Evolutionary conservation across 345 rosid species (phyloP).

Genomic region (Clarkia xantiana): DNA sequence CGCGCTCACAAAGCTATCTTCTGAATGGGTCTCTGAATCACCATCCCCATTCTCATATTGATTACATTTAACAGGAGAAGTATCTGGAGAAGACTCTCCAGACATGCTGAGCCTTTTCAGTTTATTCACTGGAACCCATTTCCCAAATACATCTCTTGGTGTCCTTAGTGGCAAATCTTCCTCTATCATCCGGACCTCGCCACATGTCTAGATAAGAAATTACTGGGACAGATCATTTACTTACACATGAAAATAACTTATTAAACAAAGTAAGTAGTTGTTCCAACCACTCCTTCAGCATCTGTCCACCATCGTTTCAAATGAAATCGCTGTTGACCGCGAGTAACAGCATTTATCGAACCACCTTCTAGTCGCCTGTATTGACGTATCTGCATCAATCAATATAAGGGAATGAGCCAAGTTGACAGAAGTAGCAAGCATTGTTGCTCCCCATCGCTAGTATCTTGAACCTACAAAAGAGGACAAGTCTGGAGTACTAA

Average conservation of each 20-base stretch:
- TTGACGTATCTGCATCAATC: conserved; percentile 59
- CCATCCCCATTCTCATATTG: conserved; percentile 22
- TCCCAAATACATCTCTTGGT: conserved; percentile 61
- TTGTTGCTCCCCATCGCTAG: too few species aligned
- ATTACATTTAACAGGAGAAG: conserved; percentile 17
- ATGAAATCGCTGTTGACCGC: conserved; percentile 82
- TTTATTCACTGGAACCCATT: conserved; percentile 33
- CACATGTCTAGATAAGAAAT: conserved; percentile 42
- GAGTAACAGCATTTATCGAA: conserved; percentile 73
- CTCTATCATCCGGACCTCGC: conserved; percentile 75
- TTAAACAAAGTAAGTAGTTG: not conserved
- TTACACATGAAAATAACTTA: not conserved
- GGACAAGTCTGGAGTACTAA: not conserved
- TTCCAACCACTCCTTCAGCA: conserved; percentile 76
- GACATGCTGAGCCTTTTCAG: conserved; percentile 14
- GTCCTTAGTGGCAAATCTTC: conserved; percentile 75
- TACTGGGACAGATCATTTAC: conserved; percentile 9
- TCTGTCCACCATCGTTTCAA: conserved; percentile 69
- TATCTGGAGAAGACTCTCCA: conserved; percentile 14
- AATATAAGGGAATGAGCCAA: not conserved
- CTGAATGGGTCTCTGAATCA: conserved; percentile 49
- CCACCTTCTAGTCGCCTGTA: conserved; percentile 73
- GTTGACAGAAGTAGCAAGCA: not conserved
- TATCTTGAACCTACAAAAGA: not conserved
- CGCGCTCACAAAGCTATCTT: conserved; percentile 67